phyloP scores from a whole-genome alignment of 2,329 filamentous ascomycete genomes.

The Domatiomyces globalis region DNA sequence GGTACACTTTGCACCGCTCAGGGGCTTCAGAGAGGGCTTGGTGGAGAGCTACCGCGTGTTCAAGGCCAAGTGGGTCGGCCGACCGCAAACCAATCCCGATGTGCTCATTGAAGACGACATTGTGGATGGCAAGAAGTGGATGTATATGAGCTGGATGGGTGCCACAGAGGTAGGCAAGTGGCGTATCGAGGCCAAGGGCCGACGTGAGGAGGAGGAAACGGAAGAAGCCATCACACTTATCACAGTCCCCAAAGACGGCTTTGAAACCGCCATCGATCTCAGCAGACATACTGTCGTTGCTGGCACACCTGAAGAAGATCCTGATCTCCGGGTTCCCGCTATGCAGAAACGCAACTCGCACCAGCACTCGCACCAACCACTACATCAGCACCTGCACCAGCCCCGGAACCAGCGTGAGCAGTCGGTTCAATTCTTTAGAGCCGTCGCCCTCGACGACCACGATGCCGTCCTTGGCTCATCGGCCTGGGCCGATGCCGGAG shows the following conservation, averaged over 20 bases:
- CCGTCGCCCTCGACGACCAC: not conserved
- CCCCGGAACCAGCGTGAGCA: not conserved
- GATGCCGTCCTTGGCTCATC: not conserved
- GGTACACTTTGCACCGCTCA: slow-evolving; percentile 31
- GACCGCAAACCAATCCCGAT: slow-evolving; percentile 21
- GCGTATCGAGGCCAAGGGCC: slow-evolving; percentile 1
- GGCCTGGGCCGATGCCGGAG: not conserved
- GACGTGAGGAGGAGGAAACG: not conserved
- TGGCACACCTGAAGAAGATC: too few species aligned
- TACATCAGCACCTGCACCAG: too few species aligned
- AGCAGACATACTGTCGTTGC: too few species aligned
- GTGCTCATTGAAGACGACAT: not conserved
- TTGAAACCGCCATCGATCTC: too few species aligned
- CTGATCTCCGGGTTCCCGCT: too few species aligned
- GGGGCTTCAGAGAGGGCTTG: slow-evolving; percentile 21
- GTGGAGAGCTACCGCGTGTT: slow-evolving; percentile 42
- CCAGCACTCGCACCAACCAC: too few species aligned
- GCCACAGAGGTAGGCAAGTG: slow-evolving; percentile 25
- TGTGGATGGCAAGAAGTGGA: not conserved
- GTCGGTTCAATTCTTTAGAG: not conserved
- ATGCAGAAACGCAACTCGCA: too few species aligned
- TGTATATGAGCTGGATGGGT: slow-evolving; percentile 34
- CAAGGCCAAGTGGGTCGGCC: slow-evolving; percentile 38
- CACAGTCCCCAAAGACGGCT: too few species aligned
- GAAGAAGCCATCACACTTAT: not conserved